Base-by-base conservation (phyloP, 345 rosid genomes). In the Clausena lansium region DNA sequence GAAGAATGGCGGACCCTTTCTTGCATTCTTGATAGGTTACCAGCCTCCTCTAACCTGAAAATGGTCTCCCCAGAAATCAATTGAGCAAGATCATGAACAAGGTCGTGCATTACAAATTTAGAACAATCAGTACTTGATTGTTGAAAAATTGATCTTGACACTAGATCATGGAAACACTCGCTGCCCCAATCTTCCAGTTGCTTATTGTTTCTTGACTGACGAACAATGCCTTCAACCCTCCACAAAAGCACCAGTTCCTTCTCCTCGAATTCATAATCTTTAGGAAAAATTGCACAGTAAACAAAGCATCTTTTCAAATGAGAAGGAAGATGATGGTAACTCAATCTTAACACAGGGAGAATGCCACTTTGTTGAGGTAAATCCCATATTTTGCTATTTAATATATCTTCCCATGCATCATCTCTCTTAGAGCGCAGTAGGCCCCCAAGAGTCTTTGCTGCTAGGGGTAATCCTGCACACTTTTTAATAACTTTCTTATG, bases 81-180 rank as follows among this genome's bases (percentile, higher is more conserved):
- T 69, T 71, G n/a, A 41, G 82, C 84, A 28, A 84, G 58, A 55
- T 84, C 82, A 75, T 77, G 50, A 3, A 45, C 50, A 11, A 45
- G 50, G 50, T 45, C 50, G 17, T 45, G 50, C 17, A 45, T 45
- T 45, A 68, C 58, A 70, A 75, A 82, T 1, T 45, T 7, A 1
- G 70, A 62, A 47, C 17, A 14, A 6, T 64, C 36, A 5, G 35
- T 4, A 5, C 60, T 63, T 24, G 81, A 79, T 47, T 22, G 68
- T n/a, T 86, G 79, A 68, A 86, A 81, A 57, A 86, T 75, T 5
- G 81, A 82, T 66, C 81, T 82, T 22, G 84, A 70, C 4, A 57
- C 7, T 20, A 81, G 50, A 45, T 45, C 50, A 3, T 45, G 50
- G 50, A 45, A 45, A 45, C 17, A 45, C 0, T 45, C 50, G 2